Conservation (phyloP, 2,329 filamentous ascomycete genomes). For the Aspergillus texensis region DNA sequence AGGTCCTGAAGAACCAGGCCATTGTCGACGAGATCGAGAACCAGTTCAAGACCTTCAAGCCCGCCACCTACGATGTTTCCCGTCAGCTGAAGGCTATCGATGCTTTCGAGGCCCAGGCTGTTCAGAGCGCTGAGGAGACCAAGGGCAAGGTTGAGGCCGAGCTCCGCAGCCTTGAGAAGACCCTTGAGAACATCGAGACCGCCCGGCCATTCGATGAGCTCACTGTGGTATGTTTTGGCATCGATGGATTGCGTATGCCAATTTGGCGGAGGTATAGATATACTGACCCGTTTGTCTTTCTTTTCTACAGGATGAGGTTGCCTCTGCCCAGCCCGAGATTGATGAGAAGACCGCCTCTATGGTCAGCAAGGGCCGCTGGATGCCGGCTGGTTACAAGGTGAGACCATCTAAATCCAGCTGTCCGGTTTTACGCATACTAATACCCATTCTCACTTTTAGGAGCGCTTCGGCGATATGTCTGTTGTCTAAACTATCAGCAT, state of each 20-base stretch:
- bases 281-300: constrained; percentile 10
- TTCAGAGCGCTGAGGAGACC: constrained; percentile 96
- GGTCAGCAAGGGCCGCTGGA: constrained; percentile 97
- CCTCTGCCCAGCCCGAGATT: constrained; percentile 90
- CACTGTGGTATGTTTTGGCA: constrained; percentile 74
- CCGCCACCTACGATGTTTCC: constrained; percentile 85
- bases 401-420: constrained; percentile 35
- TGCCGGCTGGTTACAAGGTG: constrained; percentile 98
- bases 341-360: constrained; percentile 95
- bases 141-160: constrained; percentile 96
- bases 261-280: background rate
- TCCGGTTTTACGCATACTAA: constrained; percentile 5
- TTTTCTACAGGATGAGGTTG: constrained; percentile 79
- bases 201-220: constrained; percentile 95
- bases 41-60: constrained; percentile 89
- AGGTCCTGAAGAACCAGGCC: constrained; percentile 90
- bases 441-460: constrained; percentile 57
- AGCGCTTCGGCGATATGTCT: constrained; percentile 98
- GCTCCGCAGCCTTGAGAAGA: constrained; percentile 90
- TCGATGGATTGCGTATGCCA: background rate
- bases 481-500: constrained; percentile 69
- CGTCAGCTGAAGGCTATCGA: constrained; percentile 98
- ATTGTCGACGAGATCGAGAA: constrained; percentile 97
- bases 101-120: constrained; percentile 92
- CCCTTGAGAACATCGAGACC: constrained; percentile 94